phyloP scores from a whole-genome alignment of 169 alveolate species.

The Plasmodium malariae region DNA sequence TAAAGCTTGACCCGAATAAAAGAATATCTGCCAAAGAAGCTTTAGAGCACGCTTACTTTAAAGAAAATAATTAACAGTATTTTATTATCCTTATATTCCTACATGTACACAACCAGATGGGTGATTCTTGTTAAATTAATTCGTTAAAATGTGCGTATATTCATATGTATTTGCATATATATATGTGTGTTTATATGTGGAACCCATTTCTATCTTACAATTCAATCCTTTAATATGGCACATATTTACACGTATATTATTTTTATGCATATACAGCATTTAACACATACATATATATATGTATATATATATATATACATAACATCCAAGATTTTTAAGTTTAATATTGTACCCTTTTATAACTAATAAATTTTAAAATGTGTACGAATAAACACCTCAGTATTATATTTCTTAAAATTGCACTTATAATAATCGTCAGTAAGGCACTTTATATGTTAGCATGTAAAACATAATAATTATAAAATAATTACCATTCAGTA shows the following conservation, averaged over 20 bases:
- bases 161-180: background rate
- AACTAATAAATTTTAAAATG: conserved; percentile 1
- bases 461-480: background rate
- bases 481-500: background rate
- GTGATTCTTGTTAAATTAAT: too few species aligned
- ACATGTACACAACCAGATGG: background rate
- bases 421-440: conserved; percentile 4
- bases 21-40: conserved; percentile 97
- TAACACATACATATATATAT: too few species aligned
- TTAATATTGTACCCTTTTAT: conserved; percentile 5
- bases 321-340: background rate
- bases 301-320: background rate
- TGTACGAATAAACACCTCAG: background rate
- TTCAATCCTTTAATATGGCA: too few species aligned
- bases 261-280: background rate
- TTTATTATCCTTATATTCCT: background rate
- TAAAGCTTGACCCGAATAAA: conserved; percentile 94
- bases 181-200: background rate
- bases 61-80: conserved; percentile 79
- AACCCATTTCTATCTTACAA: too few species aligned
- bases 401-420: background rate
- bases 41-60: conserved; percentile 95
- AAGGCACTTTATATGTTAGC: background rate
- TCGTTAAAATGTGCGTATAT: too few species aligned
- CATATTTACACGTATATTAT: too few species aligned